Base-by-base conservation (phyloP, 169 alveolate species). In the Eimeria tenella region DNA sequence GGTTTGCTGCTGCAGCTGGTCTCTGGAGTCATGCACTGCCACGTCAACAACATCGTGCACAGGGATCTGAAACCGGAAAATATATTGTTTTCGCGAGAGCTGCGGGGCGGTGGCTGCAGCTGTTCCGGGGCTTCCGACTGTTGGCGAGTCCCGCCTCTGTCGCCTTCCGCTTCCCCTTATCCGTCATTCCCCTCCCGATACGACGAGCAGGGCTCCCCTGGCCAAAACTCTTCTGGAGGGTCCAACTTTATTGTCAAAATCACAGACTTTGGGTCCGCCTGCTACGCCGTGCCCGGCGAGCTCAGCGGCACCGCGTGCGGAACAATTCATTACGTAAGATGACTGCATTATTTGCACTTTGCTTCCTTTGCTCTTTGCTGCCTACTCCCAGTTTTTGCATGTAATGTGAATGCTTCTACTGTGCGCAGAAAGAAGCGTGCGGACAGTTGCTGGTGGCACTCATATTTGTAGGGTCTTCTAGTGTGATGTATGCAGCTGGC, bases 61-160 rank as follows among this genome's bases (percentile, higher is more conserved):
- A 84, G 95, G 11, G 95, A 93, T 21, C 49, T 93, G 53, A 93
- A 93, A 82, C 95, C 95, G 19, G 95, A 93, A 42, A 93, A 93
- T 62, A 62, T 93, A 5, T 86, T 93, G 56, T 93, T 90, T 77
- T 79, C 90, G 25, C 94, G 73, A 4, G 89, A 81, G 73, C 73
- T 19, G 73, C 73, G 31, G 52, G 53, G 77, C 77, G 25, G 77
- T 52, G 31, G 79, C 79, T 9, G 79, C 79, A 31, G 42, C 42
- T 31, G 42, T 23, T 42, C 79, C 8, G 79, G 31, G 52, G 8
- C 79, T 70, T 19, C 79, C 5, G 79, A 70, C 15, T 70, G 31
- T 19, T 70, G 79, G 79, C 8, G 15, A 17, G 5, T 52, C 8
- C 31, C 79, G 7, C 10, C 79, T 19, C 79, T 70, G 79, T 70